Conservation (phyloP, 306 rosid species). For the Canavalia ensiformis region DNA sequence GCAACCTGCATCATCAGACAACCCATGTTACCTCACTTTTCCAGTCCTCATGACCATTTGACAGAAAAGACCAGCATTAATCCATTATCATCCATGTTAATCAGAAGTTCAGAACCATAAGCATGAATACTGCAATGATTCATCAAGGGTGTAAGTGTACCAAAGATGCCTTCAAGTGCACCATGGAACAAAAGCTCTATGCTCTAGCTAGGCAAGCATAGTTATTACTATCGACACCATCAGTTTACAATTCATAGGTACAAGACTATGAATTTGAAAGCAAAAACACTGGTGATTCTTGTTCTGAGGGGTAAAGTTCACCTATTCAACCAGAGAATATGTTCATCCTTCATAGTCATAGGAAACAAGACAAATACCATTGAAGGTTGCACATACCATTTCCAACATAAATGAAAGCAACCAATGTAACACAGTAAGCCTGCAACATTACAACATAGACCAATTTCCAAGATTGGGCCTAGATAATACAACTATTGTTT, state of each 20-base stretch:
- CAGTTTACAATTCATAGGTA: constrained; percentile 1
- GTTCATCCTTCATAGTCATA: not conserved
- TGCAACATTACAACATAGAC: not conserved
- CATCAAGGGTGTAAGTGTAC: constrained; percentile 28
- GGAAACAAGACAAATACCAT: constrained; percentile 24
- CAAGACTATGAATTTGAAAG: constrained; percentile 16
- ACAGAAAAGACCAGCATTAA: constrained; percentile 12
- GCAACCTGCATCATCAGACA: constrained; percentile 72
- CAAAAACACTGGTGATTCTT: constrained; percentile 12
- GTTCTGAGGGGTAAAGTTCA: constrained; percentile 9
- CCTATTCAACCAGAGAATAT: not conserved
- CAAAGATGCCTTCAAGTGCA: constrained; percentile 1
- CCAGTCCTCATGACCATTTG: constrained; percentile 24
- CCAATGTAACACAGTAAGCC: constrained; percentile 19
- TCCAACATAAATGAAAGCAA: constrained; percentile 4
- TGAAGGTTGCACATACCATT: constrained; percentile 23
- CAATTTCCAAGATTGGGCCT: constrained; percentile 14
- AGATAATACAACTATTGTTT: not conserved
- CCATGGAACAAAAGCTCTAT: constrained; percentile 33
- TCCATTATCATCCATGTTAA: not conserved
- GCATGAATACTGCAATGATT: constrained; percentile 4
- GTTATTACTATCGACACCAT: constrained; percentile 11
- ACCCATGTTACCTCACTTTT: constrained; percentile 46
- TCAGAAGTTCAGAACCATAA: not conserved
- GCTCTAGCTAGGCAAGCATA: constrained; percentile 12